phyloP scores from a whole-genome alignment of 352 stramenopile species.

The Achlya hypogyna region DNA sequence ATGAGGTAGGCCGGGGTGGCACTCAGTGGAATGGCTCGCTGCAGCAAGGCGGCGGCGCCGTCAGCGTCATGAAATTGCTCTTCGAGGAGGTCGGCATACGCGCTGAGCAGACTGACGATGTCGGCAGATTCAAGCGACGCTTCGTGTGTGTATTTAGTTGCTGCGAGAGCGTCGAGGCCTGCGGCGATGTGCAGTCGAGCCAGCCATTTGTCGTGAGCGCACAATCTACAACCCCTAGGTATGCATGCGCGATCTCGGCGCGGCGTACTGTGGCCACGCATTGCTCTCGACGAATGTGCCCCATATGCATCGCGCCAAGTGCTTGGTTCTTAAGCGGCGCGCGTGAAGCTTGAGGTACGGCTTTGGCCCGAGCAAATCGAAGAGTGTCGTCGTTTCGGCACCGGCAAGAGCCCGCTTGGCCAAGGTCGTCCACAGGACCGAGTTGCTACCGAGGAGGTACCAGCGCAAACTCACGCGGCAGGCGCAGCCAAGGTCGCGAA shows the following conservation, averaged over 20 bases:
- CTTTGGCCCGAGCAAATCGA: background rate
- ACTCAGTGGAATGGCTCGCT: background rate
- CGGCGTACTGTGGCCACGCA: background rate
- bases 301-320: background rate
- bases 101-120: background rate
- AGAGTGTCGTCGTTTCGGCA: background rate
- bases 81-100: background rate
- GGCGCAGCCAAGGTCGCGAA: background rate
- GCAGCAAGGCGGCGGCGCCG: background rate
- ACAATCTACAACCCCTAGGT: background rate
- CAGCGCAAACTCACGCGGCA: background rate
- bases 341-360: background rate
- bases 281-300: background rate
- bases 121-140: background rate
- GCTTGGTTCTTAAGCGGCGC: background rate
- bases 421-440: background rate
- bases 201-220: background rate
- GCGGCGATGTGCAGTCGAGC: background rate
- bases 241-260: background rate
- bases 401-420: background rate
- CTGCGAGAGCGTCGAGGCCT: background rate
- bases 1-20: background rate
- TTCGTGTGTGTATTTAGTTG: background rate
- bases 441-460: background rate
- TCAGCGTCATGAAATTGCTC: background rate